Base-by-base conservation (phyloP, 345 rosid genomes). In the Rhodomyrtus tomentosa region DNA sequence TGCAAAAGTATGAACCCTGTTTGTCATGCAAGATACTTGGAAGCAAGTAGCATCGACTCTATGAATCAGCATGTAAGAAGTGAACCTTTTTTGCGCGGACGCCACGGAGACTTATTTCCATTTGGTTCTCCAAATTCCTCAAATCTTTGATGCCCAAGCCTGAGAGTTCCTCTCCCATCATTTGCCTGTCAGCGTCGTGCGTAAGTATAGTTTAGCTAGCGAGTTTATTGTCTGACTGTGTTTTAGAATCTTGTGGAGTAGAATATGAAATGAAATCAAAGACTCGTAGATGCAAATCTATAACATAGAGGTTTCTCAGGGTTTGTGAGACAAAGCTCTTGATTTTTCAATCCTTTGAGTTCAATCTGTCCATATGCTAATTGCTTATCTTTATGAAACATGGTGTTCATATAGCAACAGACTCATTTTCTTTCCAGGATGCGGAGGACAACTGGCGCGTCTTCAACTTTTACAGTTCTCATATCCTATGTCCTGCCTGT, bases 91-190 rank as follows among this genome's bases (percentile, higher is more conserved):
- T 90, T 89, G 87, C 88, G 21, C 93, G 93, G 51, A 94, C 92
- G 24, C 93, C 89, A 0, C 84, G 90, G 59, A 94, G 93, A 86
- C 92, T 93, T 81, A 85, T 84, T 76, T 93, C 95, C 87, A 90
- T 79, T 83, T 84, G 92, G 87, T 87, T 93, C 86, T 94, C 95
- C 90, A 92, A 88, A 84, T 88, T 89, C 87, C 92, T 93, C 82
- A 93, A 85, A 81, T 93, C 93, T 81, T 92, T 85, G 68, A 87
- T 74, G 54, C 84, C 81, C 87, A 94, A 89, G 38, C 93, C 92
- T 52, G 98, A 92, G 82, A 94, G 95, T 84, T 91, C 94, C 87
- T 92, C 93, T 5, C 98, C 98, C 98, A 91, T 93, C 95, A 94
- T 89, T 90, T 92, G 91, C 90, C 98, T 94, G 93, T 84, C 79